Percentiles rank a stretch among this genome's conserved stretches.
Conservation (phyloP, 1,284 basidiomycete genomes). For the Phenoliferia sp. region DNA sequence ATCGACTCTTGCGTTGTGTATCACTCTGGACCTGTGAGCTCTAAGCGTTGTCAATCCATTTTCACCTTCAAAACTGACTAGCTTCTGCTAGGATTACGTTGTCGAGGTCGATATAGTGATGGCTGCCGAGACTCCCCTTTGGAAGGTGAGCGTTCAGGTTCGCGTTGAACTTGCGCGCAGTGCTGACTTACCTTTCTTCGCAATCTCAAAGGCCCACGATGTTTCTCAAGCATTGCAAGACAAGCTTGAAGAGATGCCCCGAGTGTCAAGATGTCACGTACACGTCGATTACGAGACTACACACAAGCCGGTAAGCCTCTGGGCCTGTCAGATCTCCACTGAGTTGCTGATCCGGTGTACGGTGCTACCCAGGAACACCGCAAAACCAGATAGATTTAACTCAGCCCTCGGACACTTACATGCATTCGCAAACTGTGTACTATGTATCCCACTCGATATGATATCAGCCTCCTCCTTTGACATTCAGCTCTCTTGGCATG, state of each 20-base stretch:
- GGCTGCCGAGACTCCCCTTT: conserved; percentile 38
- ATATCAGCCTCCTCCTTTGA: too few relatives aligned
- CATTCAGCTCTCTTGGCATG: too few relatives aligned
- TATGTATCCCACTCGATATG: too few relatives aligned
- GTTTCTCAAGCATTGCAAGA: conserved; percentile 81
- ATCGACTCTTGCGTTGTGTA: conserved; percentile 67
- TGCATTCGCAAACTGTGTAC: too few relatives aligned
- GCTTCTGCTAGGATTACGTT: conserved; percentile 44
- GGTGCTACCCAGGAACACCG: conserved; percentile 30
- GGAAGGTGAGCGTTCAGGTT: background rate
- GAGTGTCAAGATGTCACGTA: conserved; percentile 74
- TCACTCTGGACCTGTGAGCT: conserved; percentile 46
- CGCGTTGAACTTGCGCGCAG: background rate
- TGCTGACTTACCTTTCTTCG: background rate
- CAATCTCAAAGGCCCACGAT: background rate
- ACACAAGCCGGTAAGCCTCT: conserved; percentile 57
- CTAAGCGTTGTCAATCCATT: background rate
- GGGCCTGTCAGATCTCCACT: background rate
- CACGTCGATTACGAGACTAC: conserved; percentile 90
- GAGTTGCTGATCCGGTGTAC: background rate
- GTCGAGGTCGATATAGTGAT: conserved; percentile 96
- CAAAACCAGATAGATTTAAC: conserved; percentile 22
- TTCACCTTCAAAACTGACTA: background rate
- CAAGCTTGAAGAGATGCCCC: conserved; percentile 84
- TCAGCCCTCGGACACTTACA: too few relatives aligned